phyloP scores from a whole-genome alignment of 2,329 filamentous ascomycete species.

The Xylariaceae sp. region DNA sequence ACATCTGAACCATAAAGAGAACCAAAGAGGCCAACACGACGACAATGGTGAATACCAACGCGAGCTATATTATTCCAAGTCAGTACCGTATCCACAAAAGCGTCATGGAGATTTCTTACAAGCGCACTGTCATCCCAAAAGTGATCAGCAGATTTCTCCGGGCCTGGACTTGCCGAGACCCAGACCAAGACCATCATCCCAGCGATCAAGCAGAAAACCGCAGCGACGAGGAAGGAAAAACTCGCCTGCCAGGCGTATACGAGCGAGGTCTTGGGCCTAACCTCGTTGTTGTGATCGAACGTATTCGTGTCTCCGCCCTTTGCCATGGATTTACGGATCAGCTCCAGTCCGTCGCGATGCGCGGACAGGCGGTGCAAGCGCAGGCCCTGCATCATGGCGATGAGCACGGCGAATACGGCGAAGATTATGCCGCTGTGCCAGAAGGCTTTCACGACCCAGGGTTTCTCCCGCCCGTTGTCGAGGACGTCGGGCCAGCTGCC shows the following conservation, averaged over 20 bases:
- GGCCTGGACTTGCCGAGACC: slow-evolving; percentile 17
- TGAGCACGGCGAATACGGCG: slow-evolving; percentile 48
- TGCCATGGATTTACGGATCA: slow-evolving; percentile 30
- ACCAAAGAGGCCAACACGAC: background rate
- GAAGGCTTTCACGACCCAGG: slow-evolving; percentile 40
- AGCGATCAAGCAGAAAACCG: slow-evolving; percentile 20
- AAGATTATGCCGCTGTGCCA: slow-evolving; percentile 47
- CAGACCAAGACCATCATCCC: slow-evolving; percentile 23
- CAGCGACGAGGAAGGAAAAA: slow-evolving; percentile 16
- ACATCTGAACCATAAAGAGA: background rate
- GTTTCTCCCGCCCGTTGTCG: slow-evolving; percentile 33
- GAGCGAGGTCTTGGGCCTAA: slow-evolving; percentile 14
- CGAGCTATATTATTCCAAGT: background rate
- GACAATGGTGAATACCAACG: slow-evolving; percentile 4
- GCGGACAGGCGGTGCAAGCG: slow-evolving; percentile 41
- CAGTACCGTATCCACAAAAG: background rate
- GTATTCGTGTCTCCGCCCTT: slow-evolving; percentile 1
- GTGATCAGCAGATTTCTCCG: slow-evolving; percentile 11
- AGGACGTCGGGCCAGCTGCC: slow-evolving; percentile 43
- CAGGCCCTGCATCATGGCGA: slow-evolving; percentile 41
- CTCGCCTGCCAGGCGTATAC: slow-evolving; percentile 26
- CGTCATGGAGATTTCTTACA: background rate
- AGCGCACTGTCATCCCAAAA: slow-evolving; percentile 16
- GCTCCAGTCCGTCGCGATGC: slow-evolving; percentile 36
- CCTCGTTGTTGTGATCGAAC: background rate